Evolutionary conservation across 1,284 basidiomycete species (phyloP), one percentile per base, ranked within the genome.

Genomic region (Sporisorium sorghi): DNA sequence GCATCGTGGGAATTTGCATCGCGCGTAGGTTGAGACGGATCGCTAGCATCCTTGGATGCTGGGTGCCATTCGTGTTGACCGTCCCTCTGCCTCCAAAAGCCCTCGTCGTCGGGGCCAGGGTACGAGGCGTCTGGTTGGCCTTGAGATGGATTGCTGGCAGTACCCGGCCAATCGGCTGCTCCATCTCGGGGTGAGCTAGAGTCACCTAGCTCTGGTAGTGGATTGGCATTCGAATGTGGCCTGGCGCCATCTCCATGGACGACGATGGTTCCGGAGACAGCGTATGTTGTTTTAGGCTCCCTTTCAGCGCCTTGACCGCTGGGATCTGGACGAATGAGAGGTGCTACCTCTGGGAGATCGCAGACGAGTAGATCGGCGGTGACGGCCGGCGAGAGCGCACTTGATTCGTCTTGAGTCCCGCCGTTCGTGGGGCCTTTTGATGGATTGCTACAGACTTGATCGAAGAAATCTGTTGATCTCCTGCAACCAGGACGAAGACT

Each of bases 11-110:
- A 26, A 2, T 43, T 28, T 10, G n/a, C 15, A 10, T 44, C 37
- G 17, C 17, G 17, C 21, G 52, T n/a, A 11, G 28, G 10, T 3
- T 17, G 44, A 17, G 23, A 5, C 14, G 32, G 32, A 15, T 44
- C n/a, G 10, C 15, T 26, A 7, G 28, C n/a, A 1, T 12, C 33
- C 3, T 47, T 35, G 3, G 63, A 40, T 5, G 63, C 49, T 15
- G 72, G 72, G 24, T 66, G 59, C 72, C 72, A 74, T 35, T 74
- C 72, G 35, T 70, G 63, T 17, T 24, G 49, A 14, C 72, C 72
- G 30, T 74, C 59, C 33, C 67, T 68, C 32, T 74, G 72, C 37
- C 72, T 65, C 72, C 72, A 74, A 32, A 70, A 74, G 12, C 72
- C 72, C 21, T 70, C 72, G 33, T 70, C 67, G 17, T 50, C 49